Evolutionary conservation across 768 basidiomycete species (phyloP).

Genomic region (Suillus bovinus): DNA sequence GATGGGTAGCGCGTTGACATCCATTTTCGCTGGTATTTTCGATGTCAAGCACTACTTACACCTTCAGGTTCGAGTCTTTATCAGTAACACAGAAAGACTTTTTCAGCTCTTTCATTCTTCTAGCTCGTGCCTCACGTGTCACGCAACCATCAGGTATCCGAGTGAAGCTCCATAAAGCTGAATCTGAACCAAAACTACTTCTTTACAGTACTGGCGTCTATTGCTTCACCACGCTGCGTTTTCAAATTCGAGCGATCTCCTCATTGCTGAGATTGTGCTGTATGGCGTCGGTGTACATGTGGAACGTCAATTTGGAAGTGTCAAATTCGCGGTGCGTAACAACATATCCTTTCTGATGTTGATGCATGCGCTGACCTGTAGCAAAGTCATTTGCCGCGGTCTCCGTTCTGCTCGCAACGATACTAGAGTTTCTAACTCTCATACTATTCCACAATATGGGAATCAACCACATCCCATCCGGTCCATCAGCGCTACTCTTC

Average conservation of each 20-base stretch:
- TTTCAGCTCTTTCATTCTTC: conserved; percentile 9
- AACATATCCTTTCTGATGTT: not conserved
- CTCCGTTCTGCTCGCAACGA: conserved; percentile 62
- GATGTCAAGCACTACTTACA: conserved; percentile 90
- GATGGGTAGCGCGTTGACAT: conserved; percentile 66
- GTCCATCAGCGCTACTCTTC: conserved; percentile 76
- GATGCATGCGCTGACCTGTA: conserved; percentile 9
- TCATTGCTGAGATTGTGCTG: conserved; percentile 72
- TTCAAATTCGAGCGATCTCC: conserved; percentile 82
- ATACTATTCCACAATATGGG: conserved; percentile 66
- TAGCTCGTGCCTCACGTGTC: conserved; percentile 88
- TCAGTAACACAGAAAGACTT: conserved; percentile 3
- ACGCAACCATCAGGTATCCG: conserved; percentile 78
- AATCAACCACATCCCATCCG: conserved; percentile 73
- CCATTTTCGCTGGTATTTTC: conserved; percentile 75
- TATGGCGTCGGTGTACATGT: conserved; percentile 70
- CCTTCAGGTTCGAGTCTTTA: conserved; percentile 57
- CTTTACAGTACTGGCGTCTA: conserved; percentile 81
- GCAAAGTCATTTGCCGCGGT: conserved; percentile 76
- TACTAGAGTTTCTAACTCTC: conserved; percentile 65
- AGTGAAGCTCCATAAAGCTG: conserved; percentile 18
- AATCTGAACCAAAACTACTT: conserved; percentile 33
- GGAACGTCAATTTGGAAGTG: conserved; percentile 83
- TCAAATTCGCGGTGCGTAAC: conserved; percentile 78
- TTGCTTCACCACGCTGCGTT: conserved; percentile 72